A percentile compares a stretch with the other conserved stretches of the same genome.
Evolutionary conservation across 2,329 filamentous ascomycete species (phyloP).

Genomic region (Penicillium thymicola): DNA sequence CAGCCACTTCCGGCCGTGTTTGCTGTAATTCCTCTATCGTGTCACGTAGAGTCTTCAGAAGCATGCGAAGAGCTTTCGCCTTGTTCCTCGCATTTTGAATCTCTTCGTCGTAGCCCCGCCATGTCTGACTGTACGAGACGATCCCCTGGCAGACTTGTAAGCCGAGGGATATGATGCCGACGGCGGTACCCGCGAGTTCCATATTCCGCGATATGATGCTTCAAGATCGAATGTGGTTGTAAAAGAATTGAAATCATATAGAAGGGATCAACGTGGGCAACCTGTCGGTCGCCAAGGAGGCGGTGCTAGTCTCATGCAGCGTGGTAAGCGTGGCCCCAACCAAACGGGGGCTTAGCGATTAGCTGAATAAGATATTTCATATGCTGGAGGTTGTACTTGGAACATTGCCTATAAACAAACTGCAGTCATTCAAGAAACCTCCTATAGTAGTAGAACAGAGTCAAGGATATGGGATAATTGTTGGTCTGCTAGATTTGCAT

Average conservation of each 20-base stretch:
- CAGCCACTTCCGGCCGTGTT: not conserved
- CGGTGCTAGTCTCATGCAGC: not conserved
- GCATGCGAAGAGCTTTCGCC: constrained; percentile 1
- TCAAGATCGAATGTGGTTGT: not conserved
- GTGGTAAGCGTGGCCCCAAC: not conserved
- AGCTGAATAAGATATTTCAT: not conserved
- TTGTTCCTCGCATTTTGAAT: constrained; percentile 6
- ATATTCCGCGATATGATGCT: not conserved
- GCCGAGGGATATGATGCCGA: constrained; percentile 13
- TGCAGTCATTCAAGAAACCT: not conserved
- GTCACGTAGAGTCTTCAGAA: constrained; percentile 1
- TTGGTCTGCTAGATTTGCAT: not conserved
- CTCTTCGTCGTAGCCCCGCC: constrained; percentile 5
- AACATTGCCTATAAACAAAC: not conserved
- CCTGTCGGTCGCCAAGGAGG: not conserved
- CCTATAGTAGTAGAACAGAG: not conserved
- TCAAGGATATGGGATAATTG: not conserved
- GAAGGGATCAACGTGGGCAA: not conserved
- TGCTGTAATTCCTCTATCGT: not conserved
- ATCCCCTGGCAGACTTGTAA: constrained; percentile 10
- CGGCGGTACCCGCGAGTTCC: constrained; percentile 8
- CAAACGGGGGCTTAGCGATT: not conserved
- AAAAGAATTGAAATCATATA: not conserved
- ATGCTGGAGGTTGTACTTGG: not conserved
- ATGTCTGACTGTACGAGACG: constrained; percentile 6